Evolutionary conservation across 2,329 filamentous ascomycete genomes (phyloP).

Genomic region (Claviceps sp.): DNA sequence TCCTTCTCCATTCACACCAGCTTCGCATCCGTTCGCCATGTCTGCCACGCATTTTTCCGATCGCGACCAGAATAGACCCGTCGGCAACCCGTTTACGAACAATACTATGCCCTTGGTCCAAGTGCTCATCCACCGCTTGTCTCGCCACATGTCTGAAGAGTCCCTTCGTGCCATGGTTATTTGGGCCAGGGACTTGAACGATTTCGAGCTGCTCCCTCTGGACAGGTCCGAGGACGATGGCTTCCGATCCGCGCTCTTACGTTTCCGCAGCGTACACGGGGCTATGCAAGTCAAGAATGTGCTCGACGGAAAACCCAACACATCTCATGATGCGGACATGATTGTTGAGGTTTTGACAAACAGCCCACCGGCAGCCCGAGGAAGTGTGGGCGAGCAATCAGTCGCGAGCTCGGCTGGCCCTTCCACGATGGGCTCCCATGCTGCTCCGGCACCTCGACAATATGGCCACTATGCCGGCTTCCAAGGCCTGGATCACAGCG

Average conservation of each 20-base stretch:
- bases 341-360: slow-evolving; percentile 42
- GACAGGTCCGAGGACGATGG: slow-evolving; percentile 36
- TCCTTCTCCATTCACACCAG: slow-evolving; percentile 15
- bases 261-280: slow-evolving; percentile 37
- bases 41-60: slow-evolving; percentile 20
- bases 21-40: slow-evolving; percentile 21
- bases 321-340: slow-evolving; percentile 36
- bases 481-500: slow-evolving; percentile 41
- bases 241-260: slow-evolving; percentile 38
- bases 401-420: slow-evolving; percentile 14
- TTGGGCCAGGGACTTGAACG: slow-evolving; percentile 41
- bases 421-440: slow-evolving; percentile 29
- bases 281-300: slow-evolving; percentile 43
- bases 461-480: slow-evolving; percentile 50
- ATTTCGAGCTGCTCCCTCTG: slow-evolving; percentile 35
- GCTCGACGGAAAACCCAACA: slow-evolving; percentile 41
- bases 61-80: slow-evolving; percentile 27
- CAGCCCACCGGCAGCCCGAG: slow-evolving; percentile 21
- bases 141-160: slow-evolving; percentile 39
- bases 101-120: slow-evolving; percentile 22
- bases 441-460: slow-evolving; percentile 33
- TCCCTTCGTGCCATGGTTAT: slow-evolving; percentile 43
- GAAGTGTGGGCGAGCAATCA: slow-evolving; percentile 12
- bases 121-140: slow-evolving; percentile 41
- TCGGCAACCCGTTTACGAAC: slow-evolving; percentile 25